Base-by-base conservation (phyloP, 2,329 filamentous ascomycete species). In the Cercospora sp. region DNA sequence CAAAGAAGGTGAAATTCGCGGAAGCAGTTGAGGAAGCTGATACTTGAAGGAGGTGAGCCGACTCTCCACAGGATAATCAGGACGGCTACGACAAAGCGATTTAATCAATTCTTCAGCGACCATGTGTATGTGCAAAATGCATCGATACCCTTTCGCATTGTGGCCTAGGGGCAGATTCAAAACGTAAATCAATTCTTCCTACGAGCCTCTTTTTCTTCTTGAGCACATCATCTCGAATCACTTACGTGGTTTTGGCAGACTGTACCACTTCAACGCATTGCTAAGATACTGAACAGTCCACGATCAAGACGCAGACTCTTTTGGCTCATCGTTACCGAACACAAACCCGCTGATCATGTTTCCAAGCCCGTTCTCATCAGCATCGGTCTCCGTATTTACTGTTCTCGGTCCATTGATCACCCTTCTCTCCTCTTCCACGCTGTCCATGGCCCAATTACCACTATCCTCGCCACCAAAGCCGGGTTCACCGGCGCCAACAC, bases 1-100 rank as follows among this genome's bases (percentile, higher is more conserved):
- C 71, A 10, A 77, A 77, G 70, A 77, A 75, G 64, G 72, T 72
- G 23, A 77, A 75, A 64, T 71, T 75, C 57, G 60, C 66, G 3
- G 60, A 68, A 18, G 62, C 55, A 13, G 53, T 59, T 20, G 55
- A 59, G 20, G 48, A 55, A 23, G 23, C 48, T 12, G 23, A 55
- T 16, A 13, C 18, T 51, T 51, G 45, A 51, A 23, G 20, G 36
- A 42, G 1, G 3, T 16, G 2, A 8, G 36, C 2, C 16, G 36
- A 42, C 12, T 55, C 26, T 53, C 5, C 5, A 5, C 20, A 13
- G 48, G 48, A 13, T 1, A 53, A 3, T 26, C 26, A 18, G 26
- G 60, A 26, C 45, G 45, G 30, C 30, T 16, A 28, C 33, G 30
- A 13, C 28, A 40, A 30, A 53, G 60, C 28, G 58, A 55, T 20